These are phyloP conservation scores for Colletotrichum cuscutae DNA, from an alignment of 2,329 filamentous ascomycete genomes.

Conservation along the genomic window DNA sequence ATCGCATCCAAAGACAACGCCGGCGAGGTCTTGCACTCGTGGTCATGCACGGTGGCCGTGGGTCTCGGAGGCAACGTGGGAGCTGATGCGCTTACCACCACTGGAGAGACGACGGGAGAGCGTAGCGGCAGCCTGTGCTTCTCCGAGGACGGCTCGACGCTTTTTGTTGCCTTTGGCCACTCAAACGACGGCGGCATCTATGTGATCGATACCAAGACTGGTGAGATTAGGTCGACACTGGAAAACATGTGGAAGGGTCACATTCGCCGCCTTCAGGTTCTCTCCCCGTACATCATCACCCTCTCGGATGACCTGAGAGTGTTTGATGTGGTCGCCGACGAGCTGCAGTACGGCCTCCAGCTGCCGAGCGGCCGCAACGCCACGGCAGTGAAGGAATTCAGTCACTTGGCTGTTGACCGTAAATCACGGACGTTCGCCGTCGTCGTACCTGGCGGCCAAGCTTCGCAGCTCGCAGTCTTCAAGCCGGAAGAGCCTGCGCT, in stretches of 20 bases:
- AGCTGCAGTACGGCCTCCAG: constrained; percentile 73
- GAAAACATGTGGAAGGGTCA: constrained; percentile 74
- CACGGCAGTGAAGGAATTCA: constrained; percentile 51
- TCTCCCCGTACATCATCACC: constrained; percentile 79
- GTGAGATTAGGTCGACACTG: constrained; percentile 73
- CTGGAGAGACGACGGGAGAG: constrained; percentile 43
- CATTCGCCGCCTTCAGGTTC: constrained; percentile 74
- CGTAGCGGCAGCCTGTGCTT: constrained; percentile 77
- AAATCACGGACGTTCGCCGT: constrained; percentile 74
- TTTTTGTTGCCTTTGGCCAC: constrained; percentile 74
- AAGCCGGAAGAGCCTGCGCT: constrained; percentile 68
- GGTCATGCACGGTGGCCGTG: constrained; percentile 69
- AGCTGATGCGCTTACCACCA: constrained; percentile 44
- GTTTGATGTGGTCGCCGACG: constrained; percentile 86
- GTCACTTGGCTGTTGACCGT: constrained; percentile 78
- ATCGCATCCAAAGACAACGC: constrained; percentile 68
- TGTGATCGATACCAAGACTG: constrained; percentile 78
- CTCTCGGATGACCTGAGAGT: constrained; percentile 79
- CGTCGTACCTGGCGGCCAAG: constrained; percentile 58
- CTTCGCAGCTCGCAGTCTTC: constrained; percentile 74
- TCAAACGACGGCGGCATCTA: constrained; percentile 72
- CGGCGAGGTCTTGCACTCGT: constrained; percentile 73
- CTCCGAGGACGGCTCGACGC: constrained; percentile 84
- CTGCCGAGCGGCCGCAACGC: constrained; percentile 56
- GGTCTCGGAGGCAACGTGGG: constrained; percentile 43